Evolutionary conservation across 1,139 yeast genomes (phyloP).

Genomic region (Hanseniaspora uvarum): DNA sequence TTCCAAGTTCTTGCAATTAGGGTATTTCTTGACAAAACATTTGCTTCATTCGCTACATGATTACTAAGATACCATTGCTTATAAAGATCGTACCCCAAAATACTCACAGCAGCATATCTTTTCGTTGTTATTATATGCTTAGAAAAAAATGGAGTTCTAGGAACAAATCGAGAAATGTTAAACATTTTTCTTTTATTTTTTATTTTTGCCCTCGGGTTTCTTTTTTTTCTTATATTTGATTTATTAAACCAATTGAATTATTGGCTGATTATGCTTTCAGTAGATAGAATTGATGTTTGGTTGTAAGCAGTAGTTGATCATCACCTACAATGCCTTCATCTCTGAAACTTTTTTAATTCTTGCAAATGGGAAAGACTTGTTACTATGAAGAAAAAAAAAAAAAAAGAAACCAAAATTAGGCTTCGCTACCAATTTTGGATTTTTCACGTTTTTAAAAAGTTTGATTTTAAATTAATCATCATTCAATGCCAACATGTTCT

Average conservation of each 20-base stretch:
- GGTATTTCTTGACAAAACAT: not conserved
- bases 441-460: too few species aligned
- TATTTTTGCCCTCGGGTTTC: too few species aligned
- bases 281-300: not conserved
- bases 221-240: too few species aligned
- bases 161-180: not conserved
- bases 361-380: not conserved
- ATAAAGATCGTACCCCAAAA: not conserved
- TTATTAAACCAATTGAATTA: too few species aligned
- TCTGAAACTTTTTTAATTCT: not conserved
- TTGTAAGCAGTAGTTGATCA: not conserved
- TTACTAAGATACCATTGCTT: not conserved
- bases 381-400: not conserved
- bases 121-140: not conserved
- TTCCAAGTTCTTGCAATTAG: slow-evolving; percentile 6
- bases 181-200: not conserved
- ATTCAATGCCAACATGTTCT: too few species aligned
- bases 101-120: not conserved
- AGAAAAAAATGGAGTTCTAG: not conserved
- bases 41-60: not conserved
- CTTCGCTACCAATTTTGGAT: not conserved
- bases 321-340: not conserved
- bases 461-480: too few species aligned
- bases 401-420: not conserved
- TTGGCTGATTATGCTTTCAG: not conserved